Evolutionary conservation across 202 grass and related monocot genomes (phyloP).

Genomic region (Setaria viridis): DNA sequence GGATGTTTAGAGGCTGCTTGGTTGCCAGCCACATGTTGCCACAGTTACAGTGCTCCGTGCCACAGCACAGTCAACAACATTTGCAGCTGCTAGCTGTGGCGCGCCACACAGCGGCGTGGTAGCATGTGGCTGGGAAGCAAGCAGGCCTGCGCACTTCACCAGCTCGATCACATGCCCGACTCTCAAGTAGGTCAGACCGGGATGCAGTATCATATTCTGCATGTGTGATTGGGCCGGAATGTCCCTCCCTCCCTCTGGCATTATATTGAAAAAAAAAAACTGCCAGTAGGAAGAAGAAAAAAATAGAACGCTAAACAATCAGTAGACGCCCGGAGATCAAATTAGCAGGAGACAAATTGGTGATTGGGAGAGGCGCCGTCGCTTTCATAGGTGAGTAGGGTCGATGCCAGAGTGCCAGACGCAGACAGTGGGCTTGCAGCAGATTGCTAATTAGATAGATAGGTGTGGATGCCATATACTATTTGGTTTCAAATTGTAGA

Average conservation of each 20-base stretch:
- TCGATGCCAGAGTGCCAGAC: not conserved
- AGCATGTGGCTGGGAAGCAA: no score
- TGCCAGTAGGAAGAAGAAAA: not conserved
- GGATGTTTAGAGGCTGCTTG: no score
- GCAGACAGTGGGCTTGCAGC: not conserved
- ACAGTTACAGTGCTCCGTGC: no score
- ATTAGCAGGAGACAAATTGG: not conserved
- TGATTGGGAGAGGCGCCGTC: not conserved
- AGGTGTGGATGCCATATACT: no score
- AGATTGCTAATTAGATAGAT: not conserved
- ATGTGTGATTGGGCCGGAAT: not conserved
- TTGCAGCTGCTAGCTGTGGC: no score
- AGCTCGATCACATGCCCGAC: constrained; percentile 10
- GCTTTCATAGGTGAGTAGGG: not conserved
- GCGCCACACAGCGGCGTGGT: no score
- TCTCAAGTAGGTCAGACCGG: not conserved
- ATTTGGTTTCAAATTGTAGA: no score
- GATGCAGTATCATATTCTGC: not conserved
- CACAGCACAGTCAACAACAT: no score
- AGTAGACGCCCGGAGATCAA: not conserved
- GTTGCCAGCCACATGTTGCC: no score
- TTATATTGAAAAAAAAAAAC: not conserved
- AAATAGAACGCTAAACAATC: not conserved
- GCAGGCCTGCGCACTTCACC: not conserved
- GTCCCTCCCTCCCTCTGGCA: not conserved